A percentile compares a stretch with the other conserved stretches of the same genome.
phyloP scores from a whole-genome alignment of 257 asterid species.

The Przewalskia tangutica region DNA sequence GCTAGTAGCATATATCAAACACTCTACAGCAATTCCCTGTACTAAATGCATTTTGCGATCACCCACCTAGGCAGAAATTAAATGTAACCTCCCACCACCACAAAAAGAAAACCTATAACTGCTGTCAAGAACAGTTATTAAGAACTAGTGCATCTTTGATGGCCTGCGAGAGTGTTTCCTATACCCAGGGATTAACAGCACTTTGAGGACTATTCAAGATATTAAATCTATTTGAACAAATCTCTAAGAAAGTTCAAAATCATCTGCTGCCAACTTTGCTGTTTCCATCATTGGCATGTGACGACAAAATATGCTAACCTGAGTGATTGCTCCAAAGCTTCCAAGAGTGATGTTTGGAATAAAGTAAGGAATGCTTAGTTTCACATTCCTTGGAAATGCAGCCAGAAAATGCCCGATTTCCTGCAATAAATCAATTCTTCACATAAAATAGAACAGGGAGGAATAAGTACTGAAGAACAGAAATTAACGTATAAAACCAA shows the following conservation, averaged over 20 bases:
- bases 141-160: not conserved
- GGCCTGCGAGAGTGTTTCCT: not conserved
- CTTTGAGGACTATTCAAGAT: not conserved
- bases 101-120: not conserved
- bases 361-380: slow-evolving; percentile 79
- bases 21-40: not conserved
- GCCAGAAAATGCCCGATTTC: slow-evolving; percentile 90
- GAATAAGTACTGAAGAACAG: not conserved
- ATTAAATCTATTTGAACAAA: not conserved
- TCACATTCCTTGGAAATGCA: slow-evolving; percentile 84
- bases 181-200: not conserved
- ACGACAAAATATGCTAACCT: slow-evolving; percentile 29
- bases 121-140: not conserved
- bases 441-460: slow-evolving; percentile 15
- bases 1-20: not conserved
- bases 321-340: slow-evolving; percentile 97
- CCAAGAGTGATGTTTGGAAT: slow-evolving; percentile 95
- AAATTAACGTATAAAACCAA: not conserved
- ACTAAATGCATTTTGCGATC: not conserved
- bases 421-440: slow-evolving; percentile 53
- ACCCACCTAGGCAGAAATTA: not conserved
- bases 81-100: not conserved
- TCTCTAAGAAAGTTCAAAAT: not conserved
- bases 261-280: not conserved
- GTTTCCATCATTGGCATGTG: not conserved